These are phyloP conservation scores for Metschnikowia lunata DNA, from an alignment of 805 yeast genomes.

Conservation along the genomic window DNA sequence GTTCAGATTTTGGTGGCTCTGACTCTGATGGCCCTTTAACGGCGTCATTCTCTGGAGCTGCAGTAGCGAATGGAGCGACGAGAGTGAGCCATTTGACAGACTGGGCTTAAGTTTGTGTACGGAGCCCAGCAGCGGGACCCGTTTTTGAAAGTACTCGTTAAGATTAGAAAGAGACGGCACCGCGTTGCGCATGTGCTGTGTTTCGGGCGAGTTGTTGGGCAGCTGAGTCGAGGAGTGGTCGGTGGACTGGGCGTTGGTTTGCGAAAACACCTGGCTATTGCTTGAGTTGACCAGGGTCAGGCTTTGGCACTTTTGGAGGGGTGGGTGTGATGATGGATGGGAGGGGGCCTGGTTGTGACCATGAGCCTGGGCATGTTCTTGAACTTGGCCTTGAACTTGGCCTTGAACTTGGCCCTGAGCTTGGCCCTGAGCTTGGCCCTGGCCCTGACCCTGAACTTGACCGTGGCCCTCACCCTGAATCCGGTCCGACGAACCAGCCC, in stretches of 20 bases:
- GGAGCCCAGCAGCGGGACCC: conserved; percentile 17
- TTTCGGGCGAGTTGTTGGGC: conserved; percentile 35
- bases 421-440: too few relatives aligned
- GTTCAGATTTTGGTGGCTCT: background rate
- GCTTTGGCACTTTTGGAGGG: conserved; percentile 24
- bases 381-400: too few relatives aligned
- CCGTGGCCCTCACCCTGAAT: too few relatives aligned
- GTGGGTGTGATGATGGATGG: background rate
- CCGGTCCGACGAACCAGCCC: too few relatives aligned
- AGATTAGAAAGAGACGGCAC: conserved; percentile 29
- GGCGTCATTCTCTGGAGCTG: conserved; percentile 43
- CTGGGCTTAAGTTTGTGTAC: conserved; percentile 23
- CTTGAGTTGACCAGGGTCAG: conserved; percentile 23
- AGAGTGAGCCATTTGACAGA: conserved; percentile 16
- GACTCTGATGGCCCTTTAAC: conserved; percentile 19
- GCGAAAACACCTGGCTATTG: conserved; percentile 24
- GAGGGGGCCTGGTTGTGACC: too few relatives aligned
- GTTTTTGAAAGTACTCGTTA: conserved; percentile 30
- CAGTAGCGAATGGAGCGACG: conserved; percentile 14
- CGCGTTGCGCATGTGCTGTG: conserved; percentile 7
- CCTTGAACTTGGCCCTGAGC: too few relatives aligned
- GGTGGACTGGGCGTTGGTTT: conserved; percentile 21
- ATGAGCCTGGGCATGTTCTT: too few relatives aligned
- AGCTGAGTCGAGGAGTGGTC: conserved; percentile 26
- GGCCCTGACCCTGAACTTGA: too few relatives aligned